These are phyloP conservation scores for Cenococcum geophilum DNA, from an alignment of 495 filamentous ascomycete genomes.

Conservation along the genomic window DNA sequence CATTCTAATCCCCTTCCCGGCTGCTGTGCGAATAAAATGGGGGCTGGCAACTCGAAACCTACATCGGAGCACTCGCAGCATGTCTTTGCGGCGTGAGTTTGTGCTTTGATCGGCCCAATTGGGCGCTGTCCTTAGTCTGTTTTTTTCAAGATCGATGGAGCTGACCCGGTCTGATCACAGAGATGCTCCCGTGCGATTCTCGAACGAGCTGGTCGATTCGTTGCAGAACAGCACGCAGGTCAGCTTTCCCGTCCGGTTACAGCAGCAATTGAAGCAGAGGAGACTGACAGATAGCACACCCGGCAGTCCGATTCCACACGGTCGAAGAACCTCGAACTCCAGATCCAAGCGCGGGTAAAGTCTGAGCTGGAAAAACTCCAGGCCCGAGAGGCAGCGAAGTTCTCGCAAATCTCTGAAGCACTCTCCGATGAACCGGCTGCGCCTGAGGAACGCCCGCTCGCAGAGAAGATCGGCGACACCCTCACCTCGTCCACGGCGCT, in stretches of 20 bases:
- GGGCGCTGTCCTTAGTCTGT: background rate
- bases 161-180: conserved; percentile 42
- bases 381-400: conserved; percentile 47
- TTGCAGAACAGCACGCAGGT: conserved; percentile 85
- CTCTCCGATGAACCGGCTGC: conserved; percentile 29
- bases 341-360: conserved; percentile 81
- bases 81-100: conserved; percentile 38
- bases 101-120: conserved; percentile 6
- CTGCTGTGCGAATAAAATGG: conserved; percentile 30
- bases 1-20: too few relatives aligned
- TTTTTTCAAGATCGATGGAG: background rate
- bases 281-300: too few relatives aligned
- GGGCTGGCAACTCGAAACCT: conserved; percentile 37
- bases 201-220: conserved; percentile 70
- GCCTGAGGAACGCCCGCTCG: conserved; percentile 34
- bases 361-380: conserved; percentile 74
- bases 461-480: conserved; percentile 42
- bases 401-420: conserved; percentile 58
- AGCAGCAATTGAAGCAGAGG: background rate
- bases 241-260: background rate
- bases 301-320: conserved; percentile 78
- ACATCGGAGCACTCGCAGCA: conserved; percentile 33
- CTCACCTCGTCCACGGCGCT: conserved; percentile 45
- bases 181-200: conserved; percentile 78
- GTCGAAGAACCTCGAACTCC: conserved; percentile 72